Evolutionary conservation across 148 eudicot species (phyloP).

Genomic region (Nepenthes gracilis): DNA sequence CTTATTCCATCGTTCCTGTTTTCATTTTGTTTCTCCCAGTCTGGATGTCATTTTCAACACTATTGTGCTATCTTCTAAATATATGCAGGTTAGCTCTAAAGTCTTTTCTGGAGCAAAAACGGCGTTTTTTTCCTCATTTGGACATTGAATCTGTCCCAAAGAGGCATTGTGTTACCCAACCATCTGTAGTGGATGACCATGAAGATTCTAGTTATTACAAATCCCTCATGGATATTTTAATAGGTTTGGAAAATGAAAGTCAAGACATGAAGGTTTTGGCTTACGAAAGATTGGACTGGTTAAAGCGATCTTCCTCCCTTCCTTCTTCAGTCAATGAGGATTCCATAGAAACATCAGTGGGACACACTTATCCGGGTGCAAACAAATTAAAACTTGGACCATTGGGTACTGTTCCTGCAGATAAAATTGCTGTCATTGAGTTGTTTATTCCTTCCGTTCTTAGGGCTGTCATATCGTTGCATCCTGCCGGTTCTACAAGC

Average conservation of each 20-base stretch:
- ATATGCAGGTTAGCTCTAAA: conserved; percentile 78
- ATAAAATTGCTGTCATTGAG: conserved; percentile 70
- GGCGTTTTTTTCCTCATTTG: conserved; percentile 83
- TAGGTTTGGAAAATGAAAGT: conserved; percentile 52
- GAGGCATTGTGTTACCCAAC: conserved; percentile 44
- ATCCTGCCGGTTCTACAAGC: conserved; percentile 77
- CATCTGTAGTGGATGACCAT: conserved; percentile 26
- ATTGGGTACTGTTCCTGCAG: conserved; percentile 22
- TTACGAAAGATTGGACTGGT: conserved; percentile 80
- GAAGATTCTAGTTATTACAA: conserved; percentile 43
- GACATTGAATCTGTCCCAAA: conserved; percentile 42
- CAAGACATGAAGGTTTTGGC: conserved; percentile 42
- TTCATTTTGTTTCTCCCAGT: too few relatives aligned
- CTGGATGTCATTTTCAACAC: too few relatives aligned
- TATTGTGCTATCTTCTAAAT: neutral
- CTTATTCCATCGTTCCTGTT: too few relatives aligned
- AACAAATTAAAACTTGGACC: conserved; percentile 40
- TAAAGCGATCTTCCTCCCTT: conserved; percentile 59
- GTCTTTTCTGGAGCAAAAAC: conserved; percentile 81
- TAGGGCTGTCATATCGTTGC: conserved; percentile 80
- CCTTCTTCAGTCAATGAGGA: conserved; percentile 44
- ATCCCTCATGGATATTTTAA: conserved; percentile 41
- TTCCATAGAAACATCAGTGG: conserved; percentile 32
- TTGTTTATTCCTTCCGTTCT: conserved; percentile 63
- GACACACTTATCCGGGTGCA: conserved; percentile 38